Base-by-base conservation (phyloP, 352 stramenopile species). In the Pythium vanterpoolii region DNA sequence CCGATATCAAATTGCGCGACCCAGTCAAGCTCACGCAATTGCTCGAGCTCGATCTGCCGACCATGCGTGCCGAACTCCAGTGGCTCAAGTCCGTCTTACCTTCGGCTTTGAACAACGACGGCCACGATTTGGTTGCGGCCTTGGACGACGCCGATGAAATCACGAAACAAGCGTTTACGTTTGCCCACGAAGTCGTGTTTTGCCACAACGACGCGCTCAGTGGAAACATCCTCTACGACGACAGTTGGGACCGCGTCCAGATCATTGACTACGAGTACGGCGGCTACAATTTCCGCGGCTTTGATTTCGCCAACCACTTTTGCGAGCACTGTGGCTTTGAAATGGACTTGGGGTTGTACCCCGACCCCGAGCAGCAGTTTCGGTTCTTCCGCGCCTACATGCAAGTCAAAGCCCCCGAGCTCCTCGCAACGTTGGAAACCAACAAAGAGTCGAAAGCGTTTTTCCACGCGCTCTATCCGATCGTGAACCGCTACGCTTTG, bases 201-300 rank as follows among this genome's bases (percentile, higher is more conserved):
- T 97, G 87, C 62, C 93, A 98, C 80, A 98, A 98, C 67, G 93
- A 98, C 66, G 68, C 95, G 40, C 79, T 98, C 39, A 96, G 84
- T 50, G 83, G 86, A 64, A 94, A 93, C 71, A 90, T 93, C 47
- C 58, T 95, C 45, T 75, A 90, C 69, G 88, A 83, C 62, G 74
- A 84, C 30, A 60, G 66, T 36, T 92, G 86, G 77, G 71, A 86
- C 60, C 85, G 86, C 34, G 85, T 98, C 45, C 88, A 94, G 73
- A 90, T 98, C 65, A 98, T 98, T 62, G 93, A 98, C 76, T 98
- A 97, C 72, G 93, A 98, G 74, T 98, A 98, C 68, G 90, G 87
- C 43, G 88, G 83, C 40, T 97, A 92, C 77, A 98, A 98, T 73
- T 96, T 85, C 63, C 89, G 90, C 13, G 93, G 71, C 18, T 98